phyloP scores from a whole-genome alignment of 2,329 filamentous ascomycete species.

The Lecanicillium sp. region DNA sequence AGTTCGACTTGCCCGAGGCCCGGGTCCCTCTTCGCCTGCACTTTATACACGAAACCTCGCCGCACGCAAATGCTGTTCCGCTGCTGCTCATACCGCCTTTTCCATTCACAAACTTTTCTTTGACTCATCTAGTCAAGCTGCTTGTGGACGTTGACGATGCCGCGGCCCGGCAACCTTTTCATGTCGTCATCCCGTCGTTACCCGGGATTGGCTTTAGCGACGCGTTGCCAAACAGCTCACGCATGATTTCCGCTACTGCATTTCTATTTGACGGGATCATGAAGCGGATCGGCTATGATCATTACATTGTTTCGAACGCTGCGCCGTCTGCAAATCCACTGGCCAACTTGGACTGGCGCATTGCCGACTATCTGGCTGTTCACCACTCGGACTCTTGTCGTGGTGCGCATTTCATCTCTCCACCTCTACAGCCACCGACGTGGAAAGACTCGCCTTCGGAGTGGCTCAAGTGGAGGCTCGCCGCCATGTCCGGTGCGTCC shows the following conservation, averaged over 20 bases:
- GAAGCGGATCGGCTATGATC: constrained; percentile 48
- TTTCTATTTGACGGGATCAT: constrained; percentile 52
- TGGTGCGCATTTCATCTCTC: constrained; percentile 54
- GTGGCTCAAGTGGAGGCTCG: constrained; percentile 50
- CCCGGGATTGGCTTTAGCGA: constrained; percentile 63
- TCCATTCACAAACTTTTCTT: constrained; percentile 55
- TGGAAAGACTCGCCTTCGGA: constrained; percentile 32
- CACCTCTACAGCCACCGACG: constrained; percentile 43
- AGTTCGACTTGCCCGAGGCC: constrained; percentile 32
- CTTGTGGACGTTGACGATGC: constrained; percentile 46
- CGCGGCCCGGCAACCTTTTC: constrained; percentile 44
- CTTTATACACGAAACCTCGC: constrained; percentile 55
- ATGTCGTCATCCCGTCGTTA: constrained; percentile 58
- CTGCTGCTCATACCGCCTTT: constrained; percentile 59
- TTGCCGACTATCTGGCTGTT: constrained; percentile 40
- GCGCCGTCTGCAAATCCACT: constrained; percentile 38
- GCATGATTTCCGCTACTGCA: constrained; percentile 45
- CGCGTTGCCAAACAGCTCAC: constrained; percentile 40
- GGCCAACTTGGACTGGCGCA: constrained; percentile 43
- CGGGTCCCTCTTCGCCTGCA: constrained; percentile 48
- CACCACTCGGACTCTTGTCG: constrained; percentile 42
- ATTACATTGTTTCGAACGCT: constrained; percentile 50
- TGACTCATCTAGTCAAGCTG: constrained; percentile 45
- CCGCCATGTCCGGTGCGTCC: constrained; percentile 37
- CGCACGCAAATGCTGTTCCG: constrained; percentile 47